Conservation (phyloP, 1,139 yeast species). For the Magnusiomyces tetraspermus region DNA sequence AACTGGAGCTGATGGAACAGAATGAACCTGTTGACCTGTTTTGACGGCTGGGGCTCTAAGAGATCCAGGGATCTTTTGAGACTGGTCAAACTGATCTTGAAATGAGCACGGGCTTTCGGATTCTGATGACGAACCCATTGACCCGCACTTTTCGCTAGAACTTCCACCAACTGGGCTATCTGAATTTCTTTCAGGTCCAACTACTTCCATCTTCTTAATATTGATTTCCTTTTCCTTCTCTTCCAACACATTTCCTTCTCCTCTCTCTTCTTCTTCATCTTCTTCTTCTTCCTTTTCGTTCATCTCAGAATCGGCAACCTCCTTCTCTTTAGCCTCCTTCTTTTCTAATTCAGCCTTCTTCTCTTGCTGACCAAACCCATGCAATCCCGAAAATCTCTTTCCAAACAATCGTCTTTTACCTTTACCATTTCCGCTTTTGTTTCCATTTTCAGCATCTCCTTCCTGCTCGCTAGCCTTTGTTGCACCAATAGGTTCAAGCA, state of each 20-base stretch:
- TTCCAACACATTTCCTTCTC: background rate
- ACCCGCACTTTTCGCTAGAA: background rate
- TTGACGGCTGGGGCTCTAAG: background rate
- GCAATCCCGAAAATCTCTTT: background rate
- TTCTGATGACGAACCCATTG: background rate
- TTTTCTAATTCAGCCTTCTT: too few species aligned
- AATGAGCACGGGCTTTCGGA: background rate
- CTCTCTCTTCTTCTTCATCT: too few species aligned
- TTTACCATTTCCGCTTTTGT: background rate
- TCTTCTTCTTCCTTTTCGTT: too few species aligned
- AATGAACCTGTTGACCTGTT: too few species aligned
- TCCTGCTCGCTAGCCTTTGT: too few species aligned
- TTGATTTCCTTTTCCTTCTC: background rate
- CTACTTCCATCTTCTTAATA: background rate
- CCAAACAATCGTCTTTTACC: background rate
- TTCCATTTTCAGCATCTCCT: too few species aligned
- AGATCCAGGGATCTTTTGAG: background rate
- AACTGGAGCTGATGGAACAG: too few species aligned
- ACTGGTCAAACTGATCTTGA: background rate
- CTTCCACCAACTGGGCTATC: background rate
- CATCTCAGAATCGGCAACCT: too few species aligned
- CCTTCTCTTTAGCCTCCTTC: too few species aligned
- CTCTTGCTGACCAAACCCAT: background rate
- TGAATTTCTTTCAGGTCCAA: background rate
- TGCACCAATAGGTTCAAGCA: background rate